phyloP scores from a whole-genome alignment of 306 rosid genomes.

The Gynostemma pentaphyllum region DNA sequence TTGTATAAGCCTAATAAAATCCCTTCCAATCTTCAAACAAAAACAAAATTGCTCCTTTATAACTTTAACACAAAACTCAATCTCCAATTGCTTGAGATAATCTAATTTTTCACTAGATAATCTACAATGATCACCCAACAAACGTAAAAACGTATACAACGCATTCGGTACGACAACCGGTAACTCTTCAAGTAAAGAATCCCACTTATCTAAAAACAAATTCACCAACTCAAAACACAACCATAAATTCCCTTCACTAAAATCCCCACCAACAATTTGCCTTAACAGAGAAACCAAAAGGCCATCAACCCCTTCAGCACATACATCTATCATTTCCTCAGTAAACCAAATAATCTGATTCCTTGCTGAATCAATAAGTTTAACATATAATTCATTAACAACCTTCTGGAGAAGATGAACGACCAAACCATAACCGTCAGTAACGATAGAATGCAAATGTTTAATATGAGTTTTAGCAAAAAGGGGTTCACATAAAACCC shows the following conservation, averaged over 20 bases:
- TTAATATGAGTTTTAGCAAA: constrained; percentile 52
- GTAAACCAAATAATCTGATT: constrained; percentile 47
- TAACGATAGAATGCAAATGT: constrained; percentile 62
- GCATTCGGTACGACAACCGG: constrained; percentile 44
- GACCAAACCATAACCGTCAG: constrained; percentile 50
- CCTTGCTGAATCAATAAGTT: constrained; percentile 34
- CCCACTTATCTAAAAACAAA: constrained; percentile 38
- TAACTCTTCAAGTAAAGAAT: constrained; percentile 32
- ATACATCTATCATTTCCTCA: constrained; percentile 37
- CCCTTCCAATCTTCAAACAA: constrained; percentile 71
- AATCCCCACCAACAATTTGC: constrained; percentile 58
- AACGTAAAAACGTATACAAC: constrained; percentile 51
- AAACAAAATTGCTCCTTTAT: constrained; percentile 51
- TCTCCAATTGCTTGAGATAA: constrained; percentile 43
- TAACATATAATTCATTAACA: constrained; percentile 37
- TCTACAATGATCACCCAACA: constrained; percentile 56
- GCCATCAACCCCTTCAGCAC: constrained; percentile 36
- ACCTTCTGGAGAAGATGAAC: constrained; percentile 28
- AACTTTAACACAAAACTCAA: constrained; percentile 51
- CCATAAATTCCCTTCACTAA: constrained; percentile 47
- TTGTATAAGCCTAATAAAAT: constrained; percentile 58
- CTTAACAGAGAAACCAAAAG: constrained; percentile 51
- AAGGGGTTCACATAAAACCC: constrained; percentile 45
- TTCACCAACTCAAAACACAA: constrained; percentile 43
- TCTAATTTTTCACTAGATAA: constrained; percentile 22